Conservation (phyloP, 2,329 filamentous ascomycete genomes). For the Alternaria viburni region DNA sequence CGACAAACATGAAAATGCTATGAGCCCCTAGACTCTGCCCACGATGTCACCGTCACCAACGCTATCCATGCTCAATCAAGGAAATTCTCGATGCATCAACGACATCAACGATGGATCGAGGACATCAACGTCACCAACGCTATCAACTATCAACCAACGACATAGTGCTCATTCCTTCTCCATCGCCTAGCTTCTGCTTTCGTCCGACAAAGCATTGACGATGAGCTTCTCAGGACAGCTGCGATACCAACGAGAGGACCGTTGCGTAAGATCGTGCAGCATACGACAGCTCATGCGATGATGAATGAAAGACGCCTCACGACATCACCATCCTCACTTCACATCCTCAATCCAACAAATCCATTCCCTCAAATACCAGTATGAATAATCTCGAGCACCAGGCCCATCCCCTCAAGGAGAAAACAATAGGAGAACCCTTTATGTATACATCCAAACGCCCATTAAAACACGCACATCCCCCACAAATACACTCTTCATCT, state of each 20-base stretch:
- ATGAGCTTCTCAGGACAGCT: too few relatives aligned
- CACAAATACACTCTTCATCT: background rate
- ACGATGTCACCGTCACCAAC: background rate
- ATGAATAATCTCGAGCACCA: background rate
- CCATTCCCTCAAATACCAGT: background rate
- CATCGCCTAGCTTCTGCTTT: too few relatives aligned
- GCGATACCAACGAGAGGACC: too few relatives aligned
- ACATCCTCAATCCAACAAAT: background rate
- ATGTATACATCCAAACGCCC: slow-evolving; percentile 10
- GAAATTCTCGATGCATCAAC: background rate
- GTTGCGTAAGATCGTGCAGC: too few relatives aligned
- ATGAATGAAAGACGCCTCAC: background rate
- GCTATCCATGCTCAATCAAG: background rate
- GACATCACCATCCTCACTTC: background rate
- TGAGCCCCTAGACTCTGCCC: background rate
- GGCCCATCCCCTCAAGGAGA: background rate
- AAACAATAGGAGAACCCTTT: background rate
- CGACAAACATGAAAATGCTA: background rate
- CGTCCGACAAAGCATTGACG: too few relatives aligned
- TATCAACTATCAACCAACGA: too few relatives aligned
- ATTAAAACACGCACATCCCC: background rate
- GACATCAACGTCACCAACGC: too few relatives aligned
- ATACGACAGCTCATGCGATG: too few relatives aligned
- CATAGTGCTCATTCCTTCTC: too few relatives aligned
- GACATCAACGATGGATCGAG: too few relatives aligned